Percentiles rank a stretch among this genome's conserved stretches.
These are phyloP conservation scores for Rhizopogon vinicolor DNA, from an alignment of 768 basidiomycete species.

Conservation along the genomic window DNA sequence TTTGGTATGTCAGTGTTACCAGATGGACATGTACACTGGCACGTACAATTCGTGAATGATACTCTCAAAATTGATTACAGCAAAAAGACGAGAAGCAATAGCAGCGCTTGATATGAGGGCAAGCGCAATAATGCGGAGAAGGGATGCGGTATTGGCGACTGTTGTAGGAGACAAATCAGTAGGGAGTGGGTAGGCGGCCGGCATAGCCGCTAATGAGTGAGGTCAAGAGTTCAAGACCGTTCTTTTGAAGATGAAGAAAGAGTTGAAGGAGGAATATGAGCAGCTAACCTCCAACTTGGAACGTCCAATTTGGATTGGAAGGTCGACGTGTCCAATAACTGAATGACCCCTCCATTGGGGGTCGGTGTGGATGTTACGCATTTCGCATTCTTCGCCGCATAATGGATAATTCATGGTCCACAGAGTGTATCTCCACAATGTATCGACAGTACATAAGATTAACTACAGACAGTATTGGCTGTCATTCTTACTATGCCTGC, in stretches of 20 bases:
- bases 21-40: background rate
- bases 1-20: background rate
- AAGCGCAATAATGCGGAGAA: constrained; percentile 88
- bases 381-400: too few relatives aligned
- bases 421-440: too few relatives aligned
- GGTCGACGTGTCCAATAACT: constrained; percentile 18
- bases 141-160: constrained; percentile 82
- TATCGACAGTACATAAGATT: too few relatives aligned
- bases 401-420: too few relatives aligned
- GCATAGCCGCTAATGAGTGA: constrained; percentile 47
- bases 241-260: background rate
- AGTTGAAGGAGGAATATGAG: background rate
- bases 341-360: background rate
- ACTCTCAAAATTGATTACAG: constrained; percentile 97
- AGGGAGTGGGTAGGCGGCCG: constrained; percentile 72
- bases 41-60: constrained; percentile 99
- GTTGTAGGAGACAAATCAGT: constrained; percentile 63
- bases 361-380: background rate
- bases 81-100: constrained; percentile 93
- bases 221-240: background rate
- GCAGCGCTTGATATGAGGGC: constrained; percentile 90
- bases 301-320: too few relatives aligned
- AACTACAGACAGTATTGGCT: too few relatives aligned
- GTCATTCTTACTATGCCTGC: too few relatives aligned
- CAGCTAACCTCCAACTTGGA: too few relatives aligned